phyloP scores from a whole-genome alignment of 345 rosid genomes.

The Barbarea vulgaris region DNA sequence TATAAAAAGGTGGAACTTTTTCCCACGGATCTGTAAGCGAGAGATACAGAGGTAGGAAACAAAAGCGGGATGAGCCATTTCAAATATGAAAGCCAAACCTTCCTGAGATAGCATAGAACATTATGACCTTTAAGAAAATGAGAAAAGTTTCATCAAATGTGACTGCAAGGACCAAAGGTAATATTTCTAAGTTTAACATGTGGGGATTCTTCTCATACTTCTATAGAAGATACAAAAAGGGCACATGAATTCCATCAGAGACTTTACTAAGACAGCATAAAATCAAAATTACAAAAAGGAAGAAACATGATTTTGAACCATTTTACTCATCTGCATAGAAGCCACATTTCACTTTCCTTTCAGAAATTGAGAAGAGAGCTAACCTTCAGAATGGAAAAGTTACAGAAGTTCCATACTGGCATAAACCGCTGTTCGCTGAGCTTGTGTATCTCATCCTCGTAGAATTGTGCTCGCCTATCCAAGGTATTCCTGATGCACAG shows the following conservation, averaged over 20 bases:
- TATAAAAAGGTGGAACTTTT: not conserved
- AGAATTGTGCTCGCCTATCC: conserved; percentile 88
- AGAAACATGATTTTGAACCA: not conserved
- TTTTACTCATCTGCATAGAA: conserved; percentile 6
- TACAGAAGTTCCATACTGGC: conserved; percentile 97
- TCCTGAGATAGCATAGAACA: conserved; percentile 58
- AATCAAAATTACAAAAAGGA: not conserved
- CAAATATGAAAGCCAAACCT: conserved; percentile 98
- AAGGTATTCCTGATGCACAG: conserved; percentile 81
- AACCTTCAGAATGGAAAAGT: conserved; percentile 96
- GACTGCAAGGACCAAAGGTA: conserved; percentile 17
- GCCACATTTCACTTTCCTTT: conserved; percentile 11
- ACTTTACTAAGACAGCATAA: conserved; percentile 13
- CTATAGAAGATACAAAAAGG: conserved; percentile 11
- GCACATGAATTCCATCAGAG: not conserved
- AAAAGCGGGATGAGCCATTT: conserved; percentile 89
- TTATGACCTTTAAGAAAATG: conserved; percentile 33
- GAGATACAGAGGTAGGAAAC: conserved; percentile 15
- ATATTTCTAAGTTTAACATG: conserved; percentile 11
- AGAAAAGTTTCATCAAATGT: conserved; percentile 19
- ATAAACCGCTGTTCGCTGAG: conserved; percentile 89
- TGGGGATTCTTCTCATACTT: conserved; percentile 20
- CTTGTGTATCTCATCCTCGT: conserved; percentile 96
- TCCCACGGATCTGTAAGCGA: conserved; percentile 5
- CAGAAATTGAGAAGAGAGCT: conserved; percentile 41